Percentiles rank a stretch among this genome's conserved stretches.
phyloP scores from a whole-genome alignment of 495 filamentous ascomycete species.

The Aspergillus cavernicola region DNA sequence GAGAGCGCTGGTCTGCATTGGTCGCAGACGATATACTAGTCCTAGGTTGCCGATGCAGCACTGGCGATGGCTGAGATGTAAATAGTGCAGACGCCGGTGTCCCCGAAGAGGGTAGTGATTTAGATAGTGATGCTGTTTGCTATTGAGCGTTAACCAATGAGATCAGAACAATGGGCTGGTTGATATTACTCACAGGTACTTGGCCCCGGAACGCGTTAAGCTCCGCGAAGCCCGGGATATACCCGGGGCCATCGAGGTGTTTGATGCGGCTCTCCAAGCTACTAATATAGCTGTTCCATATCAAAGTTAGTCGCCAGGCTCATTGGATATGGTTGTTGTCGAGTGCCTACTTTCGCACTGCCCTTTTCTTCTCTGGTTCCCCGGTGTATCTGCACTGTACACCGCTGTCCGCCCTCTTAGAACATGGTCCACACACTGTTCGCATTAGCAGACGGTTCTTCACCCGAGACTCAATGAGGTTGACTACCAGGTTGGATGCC shows the following conservation, averaged over 20 bases:
- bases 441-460: slow-evolving; percentile 14
- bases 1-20: slow-evolving; percentile 2
- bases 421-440: slow-evolving; percentile 37
- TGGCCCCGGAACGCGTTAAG: background rate
- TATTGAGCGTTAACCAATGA: too few species aligned
- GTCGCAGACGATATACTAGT: background rate
- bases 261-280: slow-evolving; percentile 29
- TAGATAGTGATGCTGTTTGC: background rate
- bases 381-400: slow-evolving; percentile 30
- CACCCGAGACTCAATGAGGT: background rate
- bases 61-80: background rate
- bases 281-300: slow-evolving; percentile 27
- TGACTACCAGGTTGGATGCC: slow-evolving; percentile 35
- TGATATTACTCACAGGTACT: slow-evolving; percentile 18
- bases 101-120: background rate
- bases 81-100: background rate
- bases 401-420: slow-evolving; percentile 19
- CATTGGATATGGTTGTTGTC: too few species aligned
- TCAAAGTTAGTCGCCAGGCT: too few species aligned
- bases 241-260: slow-evolving; percentile 22
- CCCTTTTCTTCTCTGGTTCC: slow-evolving; percentile 32
- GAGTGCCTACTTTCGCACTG: slow-evolving; percentile 8
- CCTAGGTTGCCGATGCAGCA: slow-evolving; percentile 1
- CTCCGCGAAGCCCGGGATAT: background rate
- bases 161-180: too few species aligned